A percentile compares a stretch with the other conserved stretches of the same genome.
Conservation (phyloP, 345 rosid species). For the Eucalyptus shirleyi region DNA sequence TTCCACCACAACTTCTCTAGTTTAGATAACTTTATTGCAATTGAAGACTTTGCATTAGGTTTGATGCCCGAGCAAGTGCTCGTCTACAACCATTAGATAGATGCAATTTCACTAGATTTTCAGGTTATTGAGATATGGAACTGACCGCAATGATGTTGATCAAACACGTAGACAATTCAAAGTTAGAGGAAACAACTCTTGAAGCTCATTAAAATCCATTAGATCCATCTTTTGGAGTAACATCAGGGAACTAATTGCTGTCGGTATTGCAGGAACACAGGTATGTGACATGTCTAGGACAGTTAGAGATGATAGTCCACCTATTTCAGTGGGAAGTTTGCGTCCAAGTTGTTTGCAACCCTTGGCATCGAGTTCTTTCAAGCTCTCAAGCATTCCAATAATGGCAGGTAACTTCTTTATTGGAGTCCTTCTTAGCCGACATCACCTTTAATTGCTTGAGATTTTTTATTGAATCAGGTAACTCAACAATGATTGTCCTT, state of each 20-base stretch:
- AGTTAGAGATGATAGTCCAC: not conserved
- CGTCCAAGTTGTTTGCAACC: not conserved
- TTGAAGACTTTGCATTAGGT: not conserved
- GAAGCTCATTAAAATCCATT: not conserved
- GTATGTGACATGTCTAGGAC: not conserved
- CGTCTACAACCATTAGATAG: rapidly evolving
- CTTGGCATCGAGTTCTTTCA: rapidly evolving
- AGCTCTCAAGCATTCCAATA: not conserved
- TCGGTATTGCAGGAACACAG: rapidly evolving
- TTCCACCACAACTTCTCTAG: not conserved
- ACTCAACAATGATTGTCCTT: too few species aligned
- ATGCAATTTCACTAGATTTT: not conserved
- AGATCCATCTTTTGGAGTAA: not conserved
- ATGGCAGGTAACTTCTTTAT: not conserved
- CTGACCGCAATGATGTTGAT: not conserved
- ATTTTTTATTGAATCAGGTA: too few species aligned
- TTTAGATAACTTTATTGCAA: not conserved
- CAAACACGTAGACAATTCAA: not conserved
- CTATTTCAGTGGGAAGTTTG: not conserved
- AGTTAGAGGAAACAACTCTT: not conserved
- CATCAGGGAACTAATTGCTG: rapidly evolving
- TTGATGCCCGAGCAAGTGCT: not conserved
- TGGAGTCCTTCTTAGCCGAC: rapidly evolving
- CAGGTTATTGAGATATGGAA: not conserved
- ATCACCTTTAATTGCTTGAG: not conserved